phyloP scores from a whole-genome alignment of 768 basidiomycete species.

The Psilocybe cyanescens region DNA sequence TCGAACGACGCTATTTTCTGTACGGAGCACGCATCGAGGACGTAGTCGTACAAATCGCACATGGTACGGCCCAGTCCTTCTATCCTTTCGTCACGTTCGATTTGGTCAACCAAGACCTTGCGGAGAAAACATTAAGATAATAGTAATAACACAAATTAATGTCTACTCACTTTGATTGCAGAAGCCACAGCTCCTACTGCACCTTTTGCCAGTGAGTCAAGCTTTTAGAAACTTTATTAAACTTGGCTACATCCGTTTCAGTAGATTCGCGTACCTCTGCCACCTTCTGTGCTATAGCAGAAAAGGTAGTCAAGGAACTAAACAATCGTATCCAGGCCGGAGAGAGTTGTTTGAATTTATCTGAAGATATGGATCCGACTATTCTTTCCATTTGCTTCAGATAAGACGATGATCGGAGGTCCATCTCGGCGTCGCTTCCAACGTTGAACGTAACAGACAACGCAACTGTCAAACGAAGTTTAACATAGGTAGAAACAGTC shows the following conservation, averaged over 20 bases:
- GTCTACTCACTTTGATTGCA: background rate
- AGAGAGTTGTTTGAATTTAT: background rate
- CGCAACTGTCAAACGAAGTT: background rate
- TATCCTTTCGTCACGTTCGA: constrained; percentile 1
- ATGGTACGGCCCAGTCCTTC: background rate
- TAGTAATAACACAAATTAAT: no score
- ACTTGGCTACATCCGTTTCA: background rate
- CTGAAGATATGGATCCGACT: background rate
- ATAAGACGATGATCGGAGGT: background rate
- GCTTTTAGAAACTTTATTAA: background rate
- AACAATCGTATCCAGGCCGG: background rate
- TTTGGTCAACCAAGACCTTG: constrained; percentile 4
- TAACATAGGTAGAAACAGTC: background rate
- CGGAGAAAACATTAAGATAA: background rate
- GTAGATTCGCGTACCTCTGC: background rate
- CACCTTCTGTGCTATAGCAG: background rate
- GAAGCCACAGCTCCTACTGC: background rate
- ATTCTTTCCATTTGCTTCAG: constrained; percentile 4
- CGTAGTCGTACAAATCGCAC: constrained; percentile 1
- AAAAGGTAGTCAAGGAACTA: background rate
- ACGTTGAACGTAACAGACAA: background rate
- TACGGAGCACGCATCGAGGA: background rate
- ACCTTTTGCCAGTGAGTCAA: background rate
- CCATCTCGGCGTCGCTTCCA: background rate
- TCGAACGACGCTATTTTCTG: background rate